Percentiles rank a stretch among this genome's conserved stretches.
These are phyloP conservation scores for Hypoxylon intermedium DNA, from an alignment of 495 filamentous ascomycete genomes.

Conservation along the genomic window DNA sequence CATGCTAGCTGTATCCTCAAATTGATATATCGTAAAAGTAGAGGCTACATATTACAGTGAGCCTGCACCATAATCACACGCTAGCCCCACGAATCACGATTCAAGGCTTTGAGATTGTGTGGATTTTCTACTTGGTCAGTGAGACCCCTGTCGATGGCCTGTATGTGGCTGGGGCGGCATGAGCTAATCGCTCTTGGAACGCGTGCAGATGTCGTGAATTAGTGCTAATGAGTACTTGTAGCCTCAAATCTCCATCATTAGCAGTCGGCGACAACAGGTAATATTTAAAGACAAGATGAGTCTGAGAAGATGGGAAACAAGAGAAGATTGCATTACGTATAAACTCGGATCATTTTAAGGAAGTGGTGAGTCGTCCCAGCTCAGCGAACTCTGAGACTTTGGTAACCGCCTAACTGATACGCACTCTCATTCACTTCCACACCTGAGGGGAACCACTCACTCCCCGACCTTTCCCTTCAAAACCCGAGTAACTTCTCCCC, in stretches of 20 bases:
- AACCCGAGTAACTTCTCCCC: neutral
- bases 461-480: neutral
- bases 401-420: slow-evolving; percentile 21
- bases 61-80: neutral
- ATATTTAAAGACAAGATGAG: neutral
- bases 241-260: neutral
- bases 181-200: neutral
- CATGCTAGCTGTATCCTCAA: too few relatives aligned
- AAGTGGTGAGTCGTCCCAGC: neutral
- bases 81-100: too few relatives aligned
- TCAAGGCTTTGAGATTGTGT: too few relatives aligned
- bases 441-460: neutral
- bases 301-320: neutral
- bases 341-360: neutral
- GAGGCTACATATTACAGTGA: neutral
- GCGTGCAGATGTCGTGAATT: slow-evolving; percentile 24
- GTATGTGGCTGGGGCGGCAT: slow-evolving; percentile 16
- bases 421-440: slow-evolving; percentile 2
- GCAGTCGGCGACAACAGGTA: neutral
- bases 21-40: too few relatives aligned
- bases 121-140: too few relatives aligned
- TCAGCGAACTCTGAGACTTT: neutral
- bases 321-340: neutral
- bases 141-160: neutral
- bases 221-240: slow-evolving; percentile 33